phyloP scores from a whole-genome alignment of 176 grass and related monocot genomes.

The Zoysia pacifica region DNA sequence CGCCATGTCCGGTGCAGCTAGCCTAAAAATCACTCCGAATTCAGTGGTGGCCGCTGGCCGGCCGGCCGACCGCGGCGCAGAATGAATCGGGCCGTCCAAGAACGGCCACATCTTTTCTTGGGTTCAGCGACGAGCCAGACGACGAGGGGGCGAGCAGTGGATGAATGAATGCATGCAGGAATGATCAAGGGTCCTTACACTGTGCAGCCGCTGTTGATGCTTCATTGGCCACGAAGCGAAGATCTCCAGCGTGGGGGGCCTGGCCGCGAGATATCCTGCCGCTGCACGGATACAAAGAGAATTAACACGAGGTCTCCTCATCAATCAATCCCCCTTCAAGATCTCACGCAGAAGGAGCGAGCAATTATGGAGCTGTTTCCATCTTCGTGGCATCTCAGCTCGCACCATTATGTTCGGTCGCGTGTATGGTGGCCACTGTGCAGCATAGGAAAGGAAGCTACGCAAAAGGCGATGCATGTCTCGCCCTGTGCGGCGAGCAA shows the following conservation, averaged over 20 bases:
- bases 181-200: slow-evolving; percentile 49
- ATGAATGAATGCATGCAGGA: slow-evolving; percentile 6
- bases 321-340: slow-evolving; percentile 10
- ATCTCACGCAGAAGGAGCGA: neutral
- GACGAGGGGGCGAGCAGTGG: neutral
- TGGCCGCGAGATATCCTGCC: slow-evolving; percentile 55
- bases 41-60: neutral
- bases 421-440: slow-evolving; percentile 46
- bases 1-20: slow-evolving; percentile 24
- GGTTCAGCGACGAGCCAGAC: slow-evolving; percentile 44
- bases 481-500: slow-evolving; percentile 48
- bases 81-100: slow-evolving; percentile 7
- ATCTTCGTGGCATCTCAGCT: slow-evolving; percentile 49
- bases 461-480: slow-evolving; percentile 69
- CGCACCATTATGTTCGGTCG: slow-evolving; percentile 58
- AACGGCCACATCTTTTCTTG: slow-evolving; percentile 41
- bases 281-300: slow-evolving; percentile 63
- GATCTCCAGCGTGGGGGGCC: slow-evolving; percentile 86
- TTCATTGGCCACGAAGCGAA: slow-evolving; percentile 92
- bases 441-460: slow-evolving; percentile 27
- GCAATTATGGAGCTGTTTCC: slow-evolving; percentile 44
- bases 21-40: neutral
- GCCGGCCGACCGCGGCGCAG: neutral
- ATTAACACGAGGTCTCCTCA: slow-evolving; percentile 43
- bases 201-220: slow-evolving; percentile 58